These are phyloP conservation scores for Pseudoneurospora amorphoporcata DNA, from an alignment of 495 filamentous ascomycete genomes.

Conservation along the genomic window DNA sequence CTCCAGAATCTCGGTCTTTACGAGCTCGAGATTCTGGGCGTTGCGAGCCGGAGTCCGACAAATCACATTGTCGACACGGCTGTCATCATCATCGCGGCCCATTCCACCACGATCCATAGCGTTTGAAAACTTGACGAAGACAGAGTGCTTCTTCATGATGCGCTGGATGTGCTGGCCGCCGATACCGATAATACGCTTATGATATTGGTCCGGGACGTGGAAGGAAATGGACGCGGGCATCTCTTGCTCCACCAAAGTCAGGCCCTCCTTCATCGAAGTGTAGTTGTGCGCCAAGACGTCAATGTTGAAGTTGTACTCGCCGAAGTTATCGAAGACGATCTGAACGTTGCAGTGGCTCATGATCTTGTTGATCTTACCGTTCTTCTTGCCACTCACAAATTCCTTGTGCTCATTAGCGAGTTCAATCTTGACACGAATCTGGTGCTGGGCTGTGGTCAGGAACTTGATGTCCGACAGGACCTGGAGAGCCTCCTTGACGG, in stretches of 20 bases:
- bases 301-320: slow-evolving; percentile 99
- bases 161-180: slow-evolving; percentile 97
- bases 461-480: slow-evolving; percentile 89
- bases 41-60: slow-evolving; percentile 96
- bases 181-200: slow-evolving; percentile 98
- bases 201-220: slow-evolving; percentile 98
- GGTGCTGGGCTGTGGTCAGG: slow-evolving; percentile 74
- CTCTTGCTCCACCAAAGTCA: slow-evolving; percentile 92
- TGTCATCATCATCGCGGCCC: slow-evolving; percentile 91
- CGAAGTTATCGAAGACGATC: slow-evolving; percentile 97
- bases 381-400: slow-evolving; percentile 98
- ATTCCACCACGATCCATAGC: slow-evolving; percentile 93
- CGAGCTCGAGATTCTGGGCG: slow-evolving; percentile 87
- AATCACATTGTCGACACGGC: slow-evolving; percentile 98
- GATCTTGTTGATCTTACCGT: slow-evolving; percentile 99
- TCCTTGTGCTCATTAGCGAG: slow-evolving; percentile 99
- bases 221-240: slow-evolving; percentile 99
- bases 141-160: slow-evolving; percentile 99
- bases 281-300: slow-evolving; percentile 88
- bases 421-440: slow-evolving; percentile 95
- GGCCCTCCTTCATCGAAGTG: slow-evolving; percentile 81
- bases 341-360: slow-evolving; percentile 99
- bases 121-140: slow-evolving; percentile 99
- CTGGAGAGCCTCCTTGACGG: slow-evolving; percentile 85
- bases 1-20: slow-evolving; percentile 98